Conservation (phyloP, 352 stramenopile species). For the Globisporangium spiculum region DNA sequence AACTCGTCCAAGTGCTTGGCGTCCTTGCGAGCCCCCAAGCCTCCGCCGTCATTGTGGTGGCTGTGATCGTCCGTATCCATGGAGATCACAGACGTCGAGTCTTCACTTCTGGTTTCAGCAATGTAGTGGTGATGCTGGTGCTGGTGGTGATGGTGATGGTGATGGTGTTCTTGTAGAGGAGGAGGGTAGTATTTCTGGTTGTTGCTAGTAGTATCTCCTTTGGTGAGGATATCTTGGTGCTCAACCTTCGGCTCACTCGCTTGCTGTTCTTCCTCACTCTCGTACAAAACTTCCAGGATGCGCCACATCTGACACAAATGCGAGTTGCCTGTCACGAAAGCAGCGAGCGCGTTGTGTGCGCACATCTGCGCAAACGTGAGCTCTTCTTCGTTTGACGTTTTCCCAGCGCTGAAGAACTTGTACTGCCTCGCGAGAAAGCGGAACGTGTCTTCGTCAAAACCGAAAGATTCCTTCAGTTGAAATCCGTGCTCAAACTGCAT, state of each 20-base stretch:
- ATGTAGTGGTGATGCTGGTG: slow-evolving; percentile 16
- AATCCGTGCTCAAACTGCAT: slow-evolving; percentile 62
- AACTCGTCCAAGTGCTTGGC: slow-evolving; percentile 18
- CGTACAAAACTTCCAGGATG: slow-evolving; percentile 76
- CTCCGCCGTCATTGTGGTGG: slow-evolving; percentile 19
- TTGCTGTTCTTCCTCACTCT: slow-evolving; percentile 27
- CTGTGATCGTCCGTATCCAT: slow-evolving; percentile 23
- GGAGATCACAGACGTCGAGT: slow-evolving; percentile 19
- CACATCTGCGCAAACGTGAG: slow-evolving; percentile 73
- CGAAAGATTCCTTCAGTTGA: slow-evolving; percentile 78
- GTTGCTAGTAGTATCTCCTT: neutral
- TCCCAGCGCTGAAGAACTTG: slow-evolving; percentile 31
- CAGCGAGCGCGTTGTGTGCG: slow-evolving; percentile 77
- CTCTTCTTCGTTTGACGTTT: slow-evolving; percentile 13
- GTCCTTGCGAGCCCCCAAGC: slow-evolving; percentile 9
- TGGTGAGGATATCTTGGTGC: neutral
- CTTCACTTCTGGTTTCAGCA: slow-evolving; percentile 16
- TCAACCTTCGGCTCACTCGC: neutral
- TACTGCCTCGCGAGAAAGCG: slow-evolving; percentile 82
- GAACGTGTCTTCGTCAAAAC: slow-evolving; percentile 85
- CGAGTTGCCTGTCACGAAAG: slow-evolving; percentile 67
- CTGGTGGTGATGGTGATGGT: neutral
- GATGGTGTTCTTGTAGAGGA: neutral
- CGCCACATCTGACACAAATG: slow-evolving; percentile 86
- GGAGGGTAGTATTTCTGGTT: slow-evolving; percentile 11